Conservation (phyloP, 2,329 filamentous ascomycete species). For the Aspergillus niger region DNA sequence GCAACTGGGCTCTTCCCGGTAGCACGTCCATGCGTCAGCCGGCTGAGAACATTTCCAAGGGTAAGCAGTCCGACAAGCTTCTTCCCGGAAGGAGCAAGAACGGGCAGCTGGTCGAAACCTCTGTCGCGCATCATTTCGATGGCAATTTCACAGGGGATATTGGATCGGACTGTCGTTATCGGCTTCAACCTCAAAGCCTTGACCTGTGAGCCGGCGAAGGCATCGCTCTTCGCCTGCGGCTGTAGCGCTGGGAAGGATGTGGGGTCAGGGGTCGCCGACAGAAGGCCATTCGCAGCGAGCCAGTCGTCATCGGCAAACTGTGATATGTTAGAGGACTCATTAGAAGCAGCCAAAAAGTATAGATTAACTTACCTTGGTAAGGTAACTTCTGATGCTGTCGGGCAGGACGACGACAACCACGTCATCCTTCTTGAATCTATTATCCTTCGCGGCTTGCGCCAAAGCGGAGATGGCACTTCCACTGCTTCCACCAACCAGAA, state of each 20-base stretch:
- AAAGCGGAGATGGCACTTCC: conserved; percentile 87
- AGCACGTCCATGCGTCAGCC: conserved; percentile 81
- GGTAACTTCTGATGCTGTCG: conserved; percentile 95
- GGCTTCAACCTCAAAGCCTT: conserved; percentile 85
- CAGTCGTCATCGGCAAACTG: conserved; percentile 96
- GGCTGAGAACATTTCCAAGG: conserved; percentile 88
- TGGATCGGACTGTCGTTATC: conserved; percentile 77
- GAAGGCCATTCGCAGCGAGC: conserved; percentile 93
- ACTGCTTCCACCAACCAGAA: conserved; percentile 90
- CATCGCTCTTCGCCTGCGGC: conserved; percentile 56
- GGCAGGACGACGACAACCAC: conserved; percentile 88
- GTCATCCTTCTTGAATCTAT: conserved; percentile 77
- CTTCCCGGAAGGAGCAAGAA: conserved; percentile 68
- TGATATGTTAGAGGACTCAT: conserved; percentile 16
- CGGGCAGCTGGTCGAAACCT: conserved; percentile 95
- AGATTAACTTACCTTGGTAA: conserved; percentile 69
- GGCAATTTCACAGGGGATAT: conserved; percentile 76
- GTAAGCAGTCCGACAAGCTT: conserved; percentile 90
- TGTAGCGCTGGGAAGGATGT: conserved; percentile 35
- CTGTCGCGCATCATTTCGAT: conserved; percentile 98
- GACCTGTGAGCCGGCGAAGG: conserved; percentile 78
- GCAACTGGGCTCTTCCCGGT: conserved; percentile 71
- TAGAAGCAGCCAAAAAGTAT: neutral
- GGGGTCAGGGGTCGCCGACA: conserved; percentile 61
- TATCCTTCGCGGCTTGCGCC: conserved; percentile 74